Percentiles rank a stretch among this genome's conserved stretches.
phyloP scores from a whole-genome alignment of 345 rosid species.

The Cochlearia excelsa region DNA sequence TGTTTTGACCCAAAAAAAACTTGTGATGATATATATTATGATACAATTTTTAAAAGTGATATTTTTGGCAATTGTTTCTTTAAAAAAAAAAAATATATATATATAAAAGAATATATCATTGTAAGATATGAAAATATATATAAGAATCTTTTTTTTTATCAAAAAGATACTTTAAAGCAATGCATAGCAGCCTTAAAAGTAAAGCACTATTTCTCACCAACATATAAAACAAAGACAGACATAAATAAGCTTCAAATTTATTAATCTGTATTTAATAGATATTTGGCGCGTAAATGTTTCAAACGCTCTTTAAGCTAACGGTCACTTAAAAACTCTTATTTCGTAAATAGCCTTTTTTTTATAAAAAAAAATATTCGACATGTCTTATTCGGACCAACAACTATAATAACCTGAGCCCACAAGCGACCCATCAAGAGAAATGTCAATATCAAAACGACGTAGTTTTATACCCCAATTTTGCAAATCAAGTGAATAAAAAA shows the following conservation, averaged over 20 bases:
- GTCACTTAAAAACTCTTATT: slow-evolving; percentile 13
- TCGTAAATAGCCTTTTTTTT: neutral
- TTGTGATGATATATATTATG: too few species aligned
- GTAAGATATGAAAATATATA: too few species aligned
- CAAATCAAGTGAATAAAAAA: neutral
- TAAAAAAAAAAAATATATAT: too few species aligned
- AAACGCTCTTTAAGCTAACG: slow-evolving; percentile 21
- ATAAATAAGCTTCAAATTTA: neutral
- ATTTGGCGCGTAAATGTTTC: slow-evolving; percentile 21
- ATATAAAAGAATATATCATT: too few species aligned
- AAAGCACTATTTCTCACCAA: slow-evolving; percentile 32
- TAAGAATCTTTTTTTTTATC: too few species aligned
- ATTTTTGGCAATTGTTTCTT: too few species aligned
- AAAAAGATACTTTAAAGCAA: slow-evolving; percentile 26
- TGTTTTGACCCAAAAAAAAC: too few species aligned
- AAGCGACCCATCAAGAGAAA: slow-evolving; percentile 20
- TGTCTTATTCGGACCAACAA: slow-evolving; percentile 35
- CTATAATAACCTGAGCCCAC: slow-evolving; percentile 20
- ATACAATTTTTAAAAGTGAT: too few species aligned
- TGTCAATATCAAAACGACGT: slow-evolving; percentile 24
- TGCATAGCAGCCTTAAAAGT: slow-evolving; percentile 32
- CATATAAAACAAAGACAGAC: slow-evolving; percentile 9
- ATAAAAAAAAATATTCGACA: neutral
- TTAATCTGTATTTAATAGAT: slow-evolving; percentile 24
- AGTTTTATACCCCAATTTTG: slow-evolving; percentile 22